Evolutionary conservation across 2,329 filamentous ascomycete genomes (phyloP).

Genomic region (Nakataea oryzae): DNA sequence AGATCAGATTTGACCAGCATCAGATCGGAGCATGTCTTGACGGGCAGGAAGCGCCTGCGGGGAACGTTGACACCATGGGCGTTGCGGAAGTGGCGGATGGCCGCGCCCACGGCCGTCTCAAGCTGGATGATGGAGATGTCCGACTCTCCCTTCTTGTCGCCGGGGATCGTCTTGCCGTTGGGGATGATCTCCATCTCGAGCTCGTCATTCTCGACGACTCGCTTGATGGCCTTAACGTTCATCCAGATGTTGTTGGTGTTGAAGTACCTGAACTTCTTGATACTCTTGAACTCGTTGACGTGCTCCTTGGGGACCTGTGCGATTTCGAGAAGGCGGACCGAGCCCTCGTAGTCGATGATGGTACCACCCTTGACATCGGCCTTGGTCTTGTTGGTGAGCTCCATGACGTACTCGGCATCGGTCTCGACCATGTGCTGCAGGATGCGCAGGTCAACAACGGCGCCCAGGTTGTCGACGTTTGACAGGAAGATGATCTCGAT

Average conservation of each 20-base stretch:
- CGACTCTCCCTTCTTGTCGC: constrained; percentile 99
- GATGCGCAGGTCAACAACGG: constrained; percentile 94
- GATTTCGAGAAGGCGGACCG: constrained; percentile 93
- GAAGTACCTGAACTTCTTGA: constrained; percentile 99
- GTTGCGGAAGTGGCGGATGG: constrained; percentile 97
- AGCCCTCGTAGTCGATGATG: constrained; percentile 98
- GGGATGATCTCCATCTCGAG: constrained; percentile 99
- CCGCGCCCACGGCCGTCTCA: constrained; percentile 95
- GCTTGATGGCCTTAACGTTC: constrained; percentile 95
- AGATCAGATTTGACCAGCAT: constrained; percentile 99
- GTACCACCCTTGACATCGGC: constrained; percentile 99
- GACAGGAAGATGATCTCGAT: constrained; percentile 98
- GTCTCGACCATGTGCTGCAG: constrained; percentile 99
- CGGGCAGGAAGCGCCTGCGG: constrained; percentile 92
- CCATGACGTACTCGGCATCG: constrained; percentile 98
- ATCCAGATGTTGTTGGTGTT: constrained; percentile 99
- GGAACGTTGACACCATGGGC: constrained; percentile 98
- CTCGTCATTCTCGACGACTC: constrained; percentile 96
- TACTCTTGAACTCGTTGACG: constrained; percentile 99
- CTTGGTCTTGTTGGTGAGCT: constrained; percentile 99
- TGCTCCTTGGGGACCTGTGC: constrained; percentile 99
- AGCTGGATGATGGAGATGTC: constrained; percentile 97
- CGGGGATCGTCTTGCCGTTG: constrained; percentile 96
- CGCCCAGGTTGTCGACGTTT: constrained; percentile 97
- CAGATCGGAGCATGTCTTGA: constrained; percentile 99